phyloP scores from a whole-genome alignment of 495 filamentous ascomycete genomes.

The Collariella sp. region DNA sequence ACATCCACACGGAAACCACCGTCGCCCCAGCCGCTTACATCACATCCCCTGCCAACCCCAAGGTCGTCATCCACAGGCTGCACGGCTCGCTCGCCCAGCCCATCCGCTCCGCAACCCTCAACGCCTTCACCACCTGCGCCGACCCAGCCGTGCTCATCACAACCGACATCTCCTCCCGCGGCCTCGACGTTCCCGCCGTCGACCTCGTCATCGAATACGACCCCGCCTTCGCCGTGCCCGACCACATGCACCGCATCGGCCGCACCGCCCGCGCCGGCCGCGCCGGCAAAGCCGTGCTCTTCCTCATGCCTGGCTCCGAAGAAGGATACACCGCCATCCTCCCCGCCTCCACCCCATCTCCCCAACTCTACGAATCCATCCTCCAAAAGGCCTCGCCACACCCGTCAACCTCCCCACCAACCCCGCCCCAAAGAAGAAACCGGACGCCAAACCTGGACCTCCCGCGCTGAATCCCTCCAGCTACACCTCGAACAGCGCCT shows the following conservation, averaged over 20 bases:
- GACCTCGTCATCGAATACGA: constrained; percentile 94
- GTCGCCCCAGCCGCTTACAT: constrained; percentile 39
- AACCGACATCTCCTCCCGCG: constrained; percentile 90
- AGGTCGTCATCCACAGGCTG: constrained; percentile 68
- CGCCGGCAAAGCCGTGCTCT: constrained; percentile 77
- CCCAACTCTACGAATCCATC: constrained; percentile 40
- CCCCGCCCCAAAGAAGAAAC: constrained; percentile 6
- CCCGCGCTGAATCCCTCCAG: constrained; percentile 40
- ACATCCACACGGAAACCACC: constrained; percentile 30
- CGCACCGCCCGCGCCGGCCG: constrained; percentile 89
- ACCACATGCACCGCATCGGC: constrained; percentile 90
- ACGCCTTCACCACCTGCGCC: constrained; percentile 57
- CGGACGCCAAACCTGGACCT: constrained; percentile 33
- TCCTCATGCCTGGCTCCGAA: constrained; percentile 82
- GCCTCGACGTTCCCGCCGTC: constrained; percentile 87
- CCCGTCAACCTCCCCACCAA: constrained; percentile 32
- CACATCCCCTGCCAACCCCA: constrained; percentile 42
- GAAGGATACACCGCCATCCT: constrained; percentile 80
- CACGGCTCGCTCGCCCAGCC: constrained; percentile 90
- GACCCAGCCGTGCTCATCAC: constrained; percentile 75
- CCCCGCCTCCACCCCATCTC: constrained; percentile 34
- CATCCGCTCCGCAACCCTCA: constrained; percentile 73
- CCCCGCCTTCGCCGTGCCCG: constrained; percentile 79
- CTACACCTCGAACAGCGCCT: constrained; percentile 43
- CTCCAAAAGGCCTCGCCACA: constrained; percentile 45